phyloP scores from a whole-genome alignment of 2,329 filamentous ascomycete species.

The Penicillium sp. region DNA sequence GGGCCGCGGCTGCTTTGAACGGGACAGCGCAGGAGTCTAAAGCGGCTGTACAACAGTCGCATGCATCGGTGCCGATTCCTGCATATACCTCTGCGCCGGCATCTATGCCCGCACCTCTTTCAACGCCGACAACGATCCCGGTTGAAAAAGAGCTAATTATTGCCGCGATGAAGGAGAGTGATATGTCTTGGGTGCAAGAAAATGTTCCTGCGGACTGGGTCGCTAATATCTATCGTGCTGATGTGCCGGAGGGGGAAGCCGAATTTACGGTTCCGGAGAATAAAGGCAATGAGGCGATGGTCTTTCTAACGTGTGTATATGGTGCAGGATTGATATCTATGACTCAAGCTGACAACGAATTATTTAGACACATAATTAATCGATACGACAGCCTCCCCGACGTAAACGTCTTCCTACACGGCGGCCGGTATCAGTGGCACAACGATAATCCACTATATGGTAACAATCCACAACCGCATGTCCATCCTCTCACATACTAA shows the following conservation, averaged over 20 bases:
- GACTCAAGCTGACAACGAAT: not conserved
- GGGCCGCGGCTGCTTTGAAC: not conserved
- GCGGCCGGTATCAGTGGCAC: slow-evolving; percentile 46
- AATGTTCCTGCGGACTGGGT: slow-evolving; percentile 15
- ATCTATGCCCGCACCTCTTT: not conserved
- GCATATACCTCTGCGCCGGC: not conserved
- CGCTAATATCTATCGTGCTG: slow-evolving; percentile 42
- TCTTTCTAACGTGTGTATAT: slow-evolving; percentile 46
- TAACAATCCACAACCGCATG: slow-evolving; percentile 1
- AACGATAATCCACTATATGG: slow-evolving; percentile 29
- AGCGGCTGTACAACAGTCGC: not conserved
- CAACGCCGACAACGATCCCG: not conserved
- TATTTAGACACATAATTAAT: slow-evolving; percentile 23
- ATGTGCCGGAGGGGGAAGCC: slow-evolving; percentile 34
- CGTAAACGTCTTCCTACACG: slow-evolving; percentile 44
- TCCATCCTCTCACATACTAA: not conserved
- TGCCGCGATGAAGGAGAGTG: slow-evolving; percentile 18
- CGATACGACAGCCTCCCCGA: slow-evolving; percentile 41
- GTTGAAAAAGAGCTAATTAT: slow-evolving; percentile 17
- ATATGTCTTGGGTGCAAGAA: slow-evolving; percentile 25
- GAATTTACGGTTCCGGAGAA: slow-evolving; percentile 46
- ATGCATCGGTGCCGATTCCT: not conserved
- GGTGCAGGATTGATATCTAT: no score
- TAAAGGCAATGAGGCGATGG: slow-evolving; percentile 52
- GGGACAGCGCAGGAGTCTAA: not conserved